A percentile compares a stretch with the other conserved stretches of the same genome.
Evolutionary conservation across 2,329 filamentous ascomycete genomes (phyloP).

Genomic region (Fragosphaeria purpurea): DNA sequence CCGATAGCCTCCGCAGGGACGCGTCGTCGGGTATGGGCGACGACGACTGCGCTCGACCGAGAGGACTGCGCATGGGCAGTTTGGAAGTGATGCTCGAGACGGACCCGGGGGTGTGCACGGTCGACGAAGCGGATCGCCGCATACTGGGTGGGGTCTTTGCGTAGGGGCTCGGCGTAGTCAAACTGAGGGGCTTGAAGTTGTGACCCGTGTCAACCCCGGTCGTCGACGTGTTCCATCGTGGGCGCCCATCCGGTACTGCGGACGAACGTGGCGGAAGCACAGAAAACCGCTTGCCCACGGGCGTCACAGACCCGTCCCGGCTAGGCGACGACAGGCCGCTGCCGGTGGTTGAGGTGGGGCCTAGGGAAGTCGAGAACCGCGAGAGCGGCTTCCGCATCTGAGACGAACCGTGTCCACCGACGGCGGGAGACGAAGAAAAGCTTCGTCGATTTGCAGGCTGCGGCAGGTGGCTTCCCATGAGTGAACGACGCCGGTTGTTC

Average conservation of each 20-base stretch:
- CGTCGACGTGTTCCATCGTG: slow-evolving; percentile 62
- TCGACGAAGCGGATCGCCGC: slow-evolving; percentile 32
- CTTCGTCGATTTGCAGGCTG: slow-evolving; percentile 35
- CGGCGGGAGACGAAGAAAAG: slow-evolving; percentile 31
- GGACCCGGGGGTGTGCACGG: slow-evolving; percentile 26
- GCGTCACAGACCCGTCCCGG: slow-evolving; percentile 38
- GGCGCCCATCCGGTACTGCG: slow-evolving; percentile 44
- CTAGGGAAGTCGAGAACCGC: slow-evolving; percentile 16
- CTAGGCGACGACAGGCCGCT: slow-evolving; percentile 20
- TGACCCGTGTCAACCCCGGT: slow-evolving; percentile 58
- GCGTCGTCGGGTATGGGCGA: slow-evolving; percentile 37
- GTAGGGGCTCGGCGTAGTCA: slow-evolving; percentile 51
- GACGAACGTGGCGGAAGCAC: slow-evolving; percentile 17
- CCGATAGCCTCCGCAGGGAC: slow-evolving; percentile 29
- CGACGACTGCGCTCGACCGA: slow-evolving; percentile 35
- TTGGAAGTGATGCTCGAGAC: slow-evolving; percentile 24
- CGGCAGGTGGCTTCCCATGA: slow-evolving; percentile 34
- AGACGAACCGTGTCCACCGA: slow-evolving; percentile 26
- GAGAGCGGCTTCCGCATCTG: slow-evolving; percentile 28
- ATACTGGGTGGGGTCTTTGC: slow-evolving; percentile 33
- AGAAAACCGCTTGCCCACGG: slow-evolving; percentile 27
- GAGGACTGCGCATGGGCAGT: slow-evolving; percentile 41
- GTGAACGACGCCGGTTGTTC: slow-evolving; percentile 32
- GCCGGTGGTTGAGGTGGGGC: not conserved
- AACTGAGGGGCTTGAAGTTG: slow-evolving; percentile 53